Percentiles rank a stretch among this genome's conserved stretches.
Conservation (phyloP, 805 yeast species). For the Candida broadrunensis region DNA sequence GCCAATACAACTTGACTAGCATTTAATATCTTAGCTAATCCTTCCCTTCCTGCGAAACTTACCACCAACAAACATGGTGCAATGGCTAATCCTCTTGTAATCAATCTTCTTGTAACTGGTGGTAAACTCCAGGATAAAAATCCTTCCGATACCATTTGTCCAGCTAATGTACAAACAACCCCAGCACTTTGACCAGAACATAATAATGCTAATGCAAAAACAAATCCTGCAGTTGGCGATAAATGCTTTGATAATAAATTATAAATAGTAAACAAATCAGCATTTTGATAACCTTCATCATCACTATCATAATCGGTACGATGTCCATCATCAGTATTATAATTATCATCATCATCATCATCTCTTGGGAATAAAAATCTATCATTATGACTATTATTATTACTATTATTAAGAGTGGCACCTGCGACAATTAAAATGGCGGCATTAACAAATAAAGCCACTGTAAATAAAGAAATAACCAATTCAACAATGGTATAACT, state of each 20-base stretch:
- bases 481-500: constrained; percentile 79
- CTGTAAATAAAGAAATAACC: constrained; percentile 75
- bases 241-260: constrained; percentile 64
- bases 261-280: constrained; percentile 81
- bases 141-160: constrained; percentile 92
- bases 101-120: constrained; percentile 76
- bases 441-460: constrained; percentile 89
- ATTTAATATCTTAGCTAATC: constrained; percentile 71
- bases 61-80: constrained; percentile 82
- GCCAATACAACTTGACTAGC: constrained; percentile 81
- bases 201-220: constrained; percentile 83
- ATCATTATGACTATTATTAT: constrained; percentile 5
- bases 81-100: constrained; percentile 81
- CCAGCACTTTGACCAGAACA: constrained; percentile 96
- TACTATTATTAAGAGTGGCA: constrained; percentile 62
- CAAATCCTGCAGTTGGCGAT: constrained; percentile 82
- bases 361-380: constrained; percentile 1
- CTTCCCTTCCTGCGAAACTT: constrained; percentile 71
- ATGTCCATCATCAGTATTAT: constrained; percentile 6
- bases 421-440: constrained; percentile 92
- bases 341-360: constrained; percentile 8
- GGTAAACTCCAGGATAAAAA: constrained; percentile 75
- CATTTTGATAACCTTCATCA: constrained; percentile 47
- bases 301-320: constrained; percentile 16
- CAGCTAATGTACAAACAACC: constrained; percentile 88